These are phyloP conservation scores for Pseudopithomyces chartarum DNA, from an alignment of 2,329 filamentous ascomycete species.

Conservation along the genomic window DNA sequence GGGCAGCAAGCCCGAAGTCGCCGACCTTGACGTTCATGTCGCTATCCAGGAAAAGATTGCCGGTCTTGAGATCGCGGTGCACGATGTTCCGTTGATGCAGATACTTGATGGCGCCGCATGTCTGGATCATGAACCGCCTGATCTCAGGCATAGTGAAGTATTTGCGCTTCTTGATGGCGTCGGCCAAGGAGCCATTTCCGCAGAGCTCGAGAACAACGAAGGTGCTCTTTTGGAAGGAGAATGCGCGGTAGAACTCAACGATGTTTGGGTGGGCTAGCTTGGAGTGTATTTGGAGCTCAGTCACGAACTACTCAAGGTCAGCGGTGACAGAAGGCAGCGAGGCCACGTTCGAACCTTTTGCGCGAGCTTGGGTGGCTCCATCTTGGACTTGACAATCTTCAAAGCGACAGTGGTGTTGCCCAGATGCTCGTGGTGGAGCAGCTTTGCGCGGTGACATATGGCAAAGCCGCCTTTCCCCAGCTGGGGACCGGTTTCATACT, in stretches of 20 bases:
- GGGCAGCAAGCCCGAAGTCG: constrained; percentile 91
- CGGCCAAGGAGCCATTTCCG: constrained; percentile 94
- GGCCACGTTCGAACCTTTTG: constrained; percentile 68
- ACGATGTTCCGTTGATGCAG: constrained; percentile 96
- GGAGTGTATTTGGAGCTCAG: constrained; percentile 95
- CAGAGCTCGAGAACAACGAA: constrained; percentile 95
- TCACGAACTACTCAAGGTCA: constrained; percentile 62
- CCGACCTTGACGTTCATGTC: constrained; percentile 98
- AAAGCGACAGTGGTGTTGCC: constrained; percentile 73
- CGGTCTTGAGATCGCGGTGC: constrained; percentile 96
- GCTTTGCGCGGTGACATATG: constrained; percentile 75
- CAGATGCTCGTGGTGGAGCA: constrained; percentile 59
- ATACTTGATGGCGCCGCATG: constrained; percentile 96
- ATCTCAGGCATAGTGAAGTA: constrained; percentile 93
- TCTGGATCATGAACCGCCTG: constrained; percentile 89
- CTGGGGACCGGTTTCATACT: constrained; percentile 75
- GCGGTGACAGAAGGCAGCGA: constrained; percentile 8
- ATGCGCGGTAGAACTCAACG: constrained; percentile 92
- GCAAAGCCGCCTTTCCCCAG: constrained; percentile 83
- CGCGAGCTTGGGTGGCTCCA: constrained; percentile 78
- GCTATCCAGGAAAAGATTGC: constrained; percentile 92
- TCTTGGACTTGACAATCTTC: constrained; percentile 83
- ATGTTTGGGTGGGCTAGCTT: constrained; percentile 97
- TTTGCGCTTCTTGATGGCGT: constrained; percentile 93
- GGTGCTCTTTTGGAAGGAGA: constrained; percentile 85